These are phyloP conservation scores for Hortaea werneckii DNA, from an alignment of 2,329 filamentous ascomycete genomes.

Conservation along the genomic window DNA sequence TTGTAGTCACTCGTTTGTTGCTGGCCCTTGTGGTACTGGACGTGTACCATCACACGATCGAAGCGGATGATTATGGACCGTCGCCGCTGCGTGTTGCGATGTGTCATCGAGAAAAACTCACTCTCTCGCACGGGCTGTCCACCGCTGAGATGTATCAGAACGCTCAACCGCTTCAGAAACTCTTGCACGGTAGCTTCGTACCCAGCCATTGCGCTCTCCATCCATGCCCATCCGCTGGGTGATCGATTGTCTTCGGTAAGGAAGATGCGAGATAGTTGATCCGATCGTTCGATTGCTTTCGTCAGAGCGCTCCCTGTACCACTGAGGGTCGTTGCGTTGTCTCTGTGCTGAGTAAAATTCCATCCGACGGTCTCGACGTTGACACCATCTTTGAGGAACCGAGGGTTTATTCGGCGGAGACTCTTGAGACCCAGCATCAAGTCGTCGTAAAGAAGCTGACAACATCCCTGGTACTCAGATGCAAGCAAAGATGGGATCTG, in stretches of 20 bases:
- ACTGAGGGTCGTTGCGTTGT: neutral
- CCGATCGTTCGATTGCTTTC: neutral
- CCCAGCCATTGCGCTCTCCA: neutral
- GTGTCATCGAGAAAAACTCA: conserved; percentile 6
- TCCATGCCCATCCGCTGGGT: neutral
- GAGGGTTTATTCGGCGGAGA: neutral
- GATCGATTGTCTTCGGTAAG: neutral
- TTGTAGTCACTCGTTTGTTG: conserved; percentile 6
- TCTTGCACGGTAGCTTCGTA: conserved; percentile 8
- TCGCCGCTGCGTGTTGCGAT: conserved; percentile 4
- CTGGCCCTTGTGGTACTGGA: conserved; percentile 8
- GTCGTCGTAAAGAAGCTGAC: neutral
- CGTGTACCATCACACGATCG: conserved; percentile 6
- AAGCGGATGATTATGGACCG: conserved; percentile 2
- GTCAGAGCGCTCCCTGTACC: neutral
- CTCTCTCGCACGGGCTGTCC: conserved; percentile 6
- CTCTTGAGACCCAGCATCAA: neutral
- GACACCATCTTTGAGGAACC: neutral
- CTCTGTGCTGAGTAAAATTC: neutral
- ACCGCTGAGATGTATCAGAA: conserved; percentile 3
- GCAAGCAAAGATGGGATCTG: neutral
- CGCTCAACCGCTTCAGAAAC: conserved; percentile 4
- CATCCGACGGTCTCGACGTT: neutral
- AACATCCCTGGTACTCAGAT: neutral
- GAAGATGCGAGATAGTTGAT: neutral